Evolutionary conservation across 257 asterid species (phyloP), one percentile per base, ranked within the genome.

Genomic region (Thymus mandschuricus): DNA sequence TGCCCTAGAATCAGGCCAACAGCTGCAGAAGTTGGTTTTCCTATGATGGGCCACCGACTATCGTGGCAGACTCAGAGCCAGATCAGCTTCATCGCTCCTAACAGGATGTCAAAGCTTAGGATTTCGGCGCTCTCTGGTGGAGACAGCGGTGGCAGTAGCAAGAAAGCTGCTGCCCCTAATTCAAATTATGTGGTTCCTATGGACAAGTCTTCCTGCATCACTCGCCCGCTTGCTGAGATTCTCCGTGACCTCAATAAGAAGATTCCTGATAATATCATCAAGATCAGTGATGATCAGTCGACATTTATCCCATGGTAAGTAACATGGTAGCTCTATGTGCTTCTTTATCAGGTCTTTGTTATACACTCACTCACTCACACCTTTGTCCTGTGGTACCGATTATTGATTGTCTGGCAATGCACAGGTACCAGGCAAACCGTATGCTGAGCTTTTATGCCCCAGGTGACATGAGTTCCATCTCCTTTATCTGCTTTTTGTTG

Each of bases 401-500:
- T 34, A 27, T 64, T 69, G 69, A 63, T 72, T 77, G 49, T 66
- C 52, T 81, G 76, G 49, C 70, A 38, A 11, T 56, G 62, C 10
- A 8, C 64, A 93, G 98, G 98, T 91, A 87, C 87, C 98, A 93
- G 49, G 97, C 98, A 71, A 93, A 93, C 76, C 96, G 98, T 52
- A 86, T 93, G 98, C 80, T 93, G 82, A 93, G 98, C 82, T 93
- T 93, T 82, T 90, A 93, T 82, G 98, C 98, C 76, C 98, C 98
- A 81, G 98, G 98, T 91, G 70, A 64, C 74, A 41, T 74, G 28
- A 74, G 21, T 55, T 52, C 31, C 60, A 61, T 65, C 69, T 69
- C 43, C 45, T 69, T 62, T 44, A 54, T 41, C 52, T 72, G 67
- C 40, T 45, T 73, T 10, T 31, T 44, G 35, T 67, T 45, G 5